phyloP scores from a whole-genome alignment of 371 early-diverging fungal species.

The Mortierella sp. region DNA sequence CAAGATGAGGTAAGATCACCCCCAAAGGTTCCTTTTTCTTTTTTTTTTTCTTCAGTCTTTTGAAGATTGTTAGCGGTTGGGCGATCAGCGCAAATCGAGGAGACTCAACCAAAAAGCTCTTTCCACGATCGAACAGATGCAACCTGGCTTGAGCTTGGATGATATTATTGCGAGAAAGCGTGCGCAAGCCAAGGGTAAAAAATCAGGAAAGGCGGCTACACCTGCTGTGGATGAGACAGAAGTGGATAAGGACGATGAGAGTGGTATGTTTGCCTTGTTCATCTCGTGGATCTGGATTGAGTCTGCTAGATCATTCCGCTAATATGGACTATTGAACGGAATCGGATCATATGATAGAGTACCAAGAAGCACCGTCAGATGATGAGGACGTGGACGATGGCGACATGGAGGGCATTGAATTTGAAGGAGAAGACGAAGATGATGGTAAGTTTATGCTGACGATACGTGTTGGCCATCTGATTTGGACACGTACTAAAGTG shows the following conservation, averaged over 20 bases:
- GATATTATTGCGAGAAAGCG: slow-evolving; percentile 78
- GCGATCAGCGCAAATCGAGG: no score
- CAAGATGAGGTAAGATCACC: slow-evolving; percentile 56
- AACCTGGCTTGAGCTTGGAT: slow-evolving; percentile 61
- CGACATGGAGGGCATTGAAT: slow-evolving; percentile 54
- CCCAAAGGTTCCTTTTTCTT: background rate
- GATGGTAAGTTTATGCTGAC: slow-evolving; percentile 21
- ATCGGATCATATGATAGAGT: slow-evolving; percentile 14
- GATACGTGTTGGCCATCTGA: background rate
- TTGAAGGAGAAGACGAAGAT: slow-evolving; percentile 56
- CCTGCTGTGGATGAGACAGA: slow-evolving; percentile 50
- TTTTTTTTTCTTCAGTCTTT: no score
- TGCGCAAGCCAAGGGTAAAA: slow-evolving; percentile 55
- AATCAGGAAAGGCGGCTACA: slow-evolving; percentile 49
- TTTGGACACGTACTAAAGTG: no score
- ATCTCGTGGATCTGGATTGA: background rate
- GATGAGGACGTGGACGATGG: slow-evolving; percentile 50
- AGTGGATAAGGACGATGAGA: slow-evolving; percentile 50
- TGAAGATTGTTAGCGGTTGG: no score
- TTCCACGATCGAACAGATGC: no score
- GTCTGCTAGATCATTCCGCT: background rate
- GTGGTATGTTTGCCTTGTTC: slow-evolving; percentile 11
- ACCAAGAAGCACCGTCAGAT: slow-evolving; percentile 47
- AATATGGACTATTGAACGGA: background rate
- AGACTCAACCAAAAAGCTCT: no score